Evolutionary conservation across 495 filamentous ascomycete species (phyloP), one percentile per base, ranked within the genome.

Genomic region (Ramalina intermedia): DNA sequence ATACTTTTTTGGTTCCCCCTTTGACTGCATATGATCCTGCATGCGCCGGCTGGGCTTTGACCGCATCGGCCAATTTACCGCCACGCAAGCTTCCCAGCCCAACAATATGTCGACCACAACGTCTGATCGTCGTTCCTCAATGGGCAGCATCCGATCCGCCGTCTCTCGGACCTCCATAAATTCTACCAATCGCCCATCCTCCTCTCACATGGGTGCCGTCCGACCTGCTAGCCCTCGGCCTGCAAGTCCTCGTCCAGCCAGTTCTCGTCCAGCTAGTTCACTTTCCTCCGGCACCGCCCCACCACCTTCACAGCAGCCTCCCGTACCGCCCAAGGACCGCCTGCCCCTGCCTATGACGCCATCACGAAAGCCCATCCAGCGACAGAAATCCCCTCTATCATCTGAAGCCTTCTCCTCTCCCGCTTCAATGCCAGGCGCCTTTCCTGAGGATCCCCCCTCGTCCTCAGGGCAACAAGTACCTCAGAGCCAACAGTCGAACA

Each of bases 371-470:
- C 54, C 51, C 13, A 27, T 53, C 13, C 47, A 50, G 12, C 41
- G 51, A n/a, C 54, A 53, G 47, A 53, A 56, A 27, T 54, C 50
- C 20, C 54, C 54, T 12, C 37, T 53, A 21, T 50, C 50, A 20
- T 47, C 53, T 24, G 50, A 53, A 39, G 46, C 54, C 41, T 50
- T 53, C 27, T 46, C 54, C 17, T 47, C 49, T 16, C 53, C 50
- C 1, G 43, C 54, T 3, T 53, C 50, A 0, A 56, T 59, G 54
- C 57, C 57, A 6, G 57, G 57, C 14, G 33, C 57, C 12, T 59
- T 55, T 36, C 57, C 57, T 6, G 50, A 23, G 9, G 50, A 47
- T 12, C 37, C 53, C n/a, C 47, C 56, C 29, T 37, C 44, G 4
- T 21, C 48, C 8, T 56, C 46, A 6, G 50, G 43, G 14, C 33